Percentiles rank a stretch among this genome's conserved stretches.
Evolutionary conservation across 352 stramenopile species (phyloP).

Genomic region (Globisporangium canariense): DNA sequence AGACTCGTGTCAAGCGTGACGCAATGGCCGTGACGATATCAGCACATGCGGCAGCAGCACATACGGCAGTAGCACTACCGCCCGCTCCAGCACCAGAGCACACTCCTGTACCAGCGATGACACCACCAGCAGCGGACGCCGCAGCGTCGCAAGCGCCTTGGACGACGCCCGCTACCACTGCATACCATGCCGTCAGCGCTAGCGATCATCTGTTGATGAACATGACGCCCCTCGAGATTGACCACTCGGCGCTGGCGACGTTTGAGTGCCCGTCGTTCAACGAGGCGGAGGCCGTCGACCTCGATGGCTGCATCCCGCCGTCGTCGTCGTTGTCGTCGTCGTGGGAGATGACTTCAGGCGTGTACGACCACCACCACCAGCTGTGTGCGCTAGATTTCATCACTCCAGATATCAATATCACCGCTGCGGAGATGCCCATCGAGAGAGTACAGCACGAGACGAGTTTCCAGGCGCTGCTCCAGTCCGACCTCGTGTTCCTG

Average conservation of each 20-base stretch:
- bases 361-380: neutral
- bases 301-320: conserved; percentile 11
- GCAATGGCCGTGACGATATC: neutral
- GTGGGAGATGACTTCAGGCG: neutral
- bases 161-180: neutral
- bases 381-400: neutral
- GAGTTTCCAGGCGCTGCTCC: conserved; percentile 9
- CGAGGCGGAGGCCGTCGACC: conserved; percentile 14
- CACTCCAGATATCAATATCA: too few relatives aligned
- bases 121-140: neutral
- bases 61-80: neutral
- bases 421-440: neutral
- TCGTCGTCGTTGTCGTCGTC: neutral
- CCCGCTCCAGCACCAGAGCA: too few relatives aligned
- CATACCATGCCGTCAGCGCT: neutral
- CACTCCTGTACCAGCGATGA: too few relatives aligned
- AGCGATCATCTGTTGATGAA: neutral
- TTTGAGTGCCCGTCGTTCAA: conserved; percentile 24
- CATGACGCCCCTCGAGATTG: conserved; percentile 12
- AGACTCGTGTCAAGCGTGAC: neutral
- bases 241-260: conserved; percentile 11
- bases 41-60: neutral
- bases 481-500: conserved; percentile 1
- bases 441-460: conserved; percentile 4
- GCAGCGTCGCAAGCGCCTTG: neutral